phyloP scores from a whole-genome alignment of 768 basidiomycete species.

The Lactifluus echinatus region DNA sequence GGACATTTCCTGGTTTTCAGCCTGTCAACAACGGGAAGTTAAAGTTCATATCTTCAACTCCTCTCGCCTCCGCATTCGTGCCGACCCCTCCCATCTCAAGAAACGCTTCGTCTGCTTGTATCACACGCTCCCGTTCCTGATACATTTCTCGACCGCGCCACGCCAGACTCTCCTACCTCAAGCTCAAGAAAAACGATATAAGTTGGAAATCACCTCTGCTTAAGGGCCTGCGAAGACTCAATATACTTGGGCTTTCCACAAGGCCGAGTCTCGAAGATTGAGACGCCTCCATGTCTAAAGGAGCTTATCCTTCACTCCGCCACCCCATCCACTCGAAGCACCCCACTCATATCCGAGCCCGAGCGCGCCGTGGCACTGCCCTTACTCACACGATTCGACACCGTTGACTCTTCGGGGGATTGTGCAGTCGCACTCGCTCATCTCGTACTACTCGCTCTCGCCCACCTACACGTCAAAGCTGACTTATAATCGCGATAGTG shows the following conservation, averaged over 20 bases:
- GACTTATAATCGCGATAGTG: no score
- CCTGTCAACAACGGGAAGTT: background rate
- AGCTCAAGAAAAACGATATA: no score
- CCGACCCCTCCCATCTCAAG: background rate
- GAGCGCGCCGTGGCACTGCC: background rate
- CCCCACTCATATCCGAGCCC: background rate
- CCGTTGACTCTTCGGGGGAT: background rate
- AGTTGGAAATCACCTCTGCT: background rate
- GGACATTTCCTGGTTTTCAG: background rate
- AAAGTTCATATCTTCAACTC: background rate
- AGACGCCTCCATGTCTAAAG: constrained; percentile 6
- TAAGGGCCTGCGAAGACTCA: background rate
- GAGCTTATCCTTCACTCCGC: background rate
- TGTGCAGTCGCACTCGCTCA: background rate
- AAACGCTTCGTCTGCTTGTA: background rate
- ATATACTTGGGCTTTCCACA: background rate
- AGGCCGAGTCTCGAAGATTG: background rate
- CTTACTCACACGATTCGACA: background rate
- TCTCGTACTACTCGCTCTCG: constrained; percentile 6
- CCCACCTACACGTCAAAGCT: no score
- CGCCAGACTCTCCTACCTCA: no score
- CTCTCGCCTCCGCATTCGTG: background rate
- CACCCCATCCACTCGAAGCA: background rate
- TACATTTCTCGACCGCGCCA: no score
- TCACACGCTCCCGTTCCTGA: background rate